Conservation (phyloP, 805 yeast genomes). For the Yamadazyma laniorum region DNA sequence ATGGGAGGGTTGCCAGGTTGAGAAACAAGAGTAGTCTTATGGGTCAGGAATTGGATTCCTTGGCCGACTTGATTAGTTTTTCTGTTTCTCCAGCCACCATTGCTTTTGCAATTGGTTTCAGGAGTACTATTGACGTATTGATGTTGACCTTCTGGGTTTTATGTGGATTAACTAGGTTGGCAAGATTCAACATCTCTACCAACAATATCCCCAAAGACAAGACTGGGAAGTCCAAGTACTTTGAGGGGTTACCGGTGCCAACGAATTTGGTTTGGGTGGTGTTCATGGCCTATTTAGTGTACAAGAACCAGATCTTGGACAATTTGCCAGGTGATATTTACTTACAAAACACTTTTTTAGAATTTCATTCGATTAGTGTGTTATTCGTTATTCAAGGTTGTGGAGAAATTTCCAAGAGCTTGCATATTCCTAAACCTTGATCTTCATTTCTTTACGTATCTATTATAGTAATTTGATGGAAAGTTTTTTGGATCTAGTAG, state of each 20-base stretch:
- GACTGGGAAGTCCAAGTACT: constrained; percentile 82
- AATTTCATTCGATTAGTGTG: constrained; percentile 69
- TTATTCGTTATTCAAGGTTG: constrained; percentile 80
- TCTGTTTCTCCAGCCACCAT: constrained; percentile 94
- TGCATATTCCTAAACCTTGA: constrained; percentile 85
- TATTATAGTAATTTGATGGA: constrained; percentile 20
- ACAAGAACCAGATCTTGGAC: constrained; percentile 46
- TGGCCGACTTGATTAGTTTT: constrained; percentile 92
- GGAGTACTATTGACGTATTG: constrained; percentile 76
- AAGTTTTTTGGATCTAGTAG: constrained; percentile 40
- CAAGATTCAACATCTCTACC: constrained; percentile 93
- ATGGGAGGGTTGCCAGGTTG: constrained; percentile 94
- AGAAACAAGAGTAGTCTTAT: constrained; percentile 87
- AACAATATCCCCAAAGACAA: constrained; percentile 88
- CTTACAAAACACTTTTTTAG: constrained; percentile 56
- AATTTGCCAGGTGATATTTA: constrained; percentile 65
- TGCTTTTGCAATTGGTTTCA: constrained; percentile 89
- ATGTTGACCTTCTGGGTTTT: constrained; percentile 80
- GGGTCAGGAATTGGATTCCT: constrained; percentile 97
- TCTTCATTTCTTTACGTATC: constrained; percentile 1
- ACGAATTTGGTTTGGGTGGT: constrained; percentile 74
- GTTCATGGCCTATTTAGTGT: constrained; percentile 67
- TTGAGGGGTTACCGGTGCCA: constrained; percentile 97
- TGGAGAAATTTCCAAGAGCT: constrained; percentile 85
- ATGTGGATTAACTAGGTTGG: constrained; percentile 91